Evolutionary conservation across 2,329 filamentous ascomycete species (phyloP).

Genomic region (Aspergillus quadricinctus): DNA sequence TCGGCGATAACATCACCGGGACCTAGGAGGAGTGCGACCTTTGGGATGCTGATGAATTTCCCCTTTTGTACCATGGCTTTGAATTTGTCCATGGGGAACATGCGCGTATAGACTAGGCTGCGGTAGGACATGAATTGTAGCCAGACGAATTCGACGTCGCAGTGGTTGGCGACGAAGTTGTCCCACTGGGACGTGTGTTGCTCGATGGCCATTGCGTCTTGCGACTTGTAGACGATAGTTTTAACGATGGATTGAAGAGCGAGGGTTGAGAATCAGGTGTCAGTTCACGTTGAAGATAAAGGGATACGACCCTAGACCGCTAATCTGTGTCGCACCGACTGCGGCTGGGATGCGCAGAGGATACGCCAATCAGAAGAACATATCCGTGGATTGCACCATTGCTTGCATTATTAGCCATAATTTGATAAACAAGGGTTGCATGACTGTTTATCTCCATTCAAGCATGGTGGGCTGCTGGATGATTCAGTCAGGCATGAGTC

Average conservation of each 20-base stretch:
- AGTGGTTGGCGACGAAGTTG: not conserved
- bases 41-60: not conserved
- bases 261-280: not conserved
- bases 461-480: too few relatives aligned
- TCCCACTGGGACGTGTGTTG: not conserved
- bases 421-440: not conserved
- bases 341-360: not conserved
- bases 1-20: constrained; percentile 5
- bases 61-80: not conserved
- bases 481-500: not conserved
- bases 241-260: not conserved
- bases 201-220: not conserved
- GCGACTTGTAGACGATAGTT: not conserved
- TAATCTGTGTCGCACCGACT: not conserved
- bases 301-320: not conserved
- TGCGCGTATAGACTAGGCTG: not conserved
- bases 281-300: not conserved
- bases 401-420: not conserved
- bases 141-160: not conserved
- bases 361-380: not conserved
- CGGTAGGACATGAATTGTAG: not conserved
- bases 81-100: not conserved
- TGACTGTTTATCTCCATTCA: not conserved
- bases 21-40: not conserved
- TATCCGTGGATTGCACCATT: not conserved